Evolutionary conservation across 2,329 filamentous ascomycete genomes (phyloP).

Genomic region (Monosporascus cannonballus): DNA sequence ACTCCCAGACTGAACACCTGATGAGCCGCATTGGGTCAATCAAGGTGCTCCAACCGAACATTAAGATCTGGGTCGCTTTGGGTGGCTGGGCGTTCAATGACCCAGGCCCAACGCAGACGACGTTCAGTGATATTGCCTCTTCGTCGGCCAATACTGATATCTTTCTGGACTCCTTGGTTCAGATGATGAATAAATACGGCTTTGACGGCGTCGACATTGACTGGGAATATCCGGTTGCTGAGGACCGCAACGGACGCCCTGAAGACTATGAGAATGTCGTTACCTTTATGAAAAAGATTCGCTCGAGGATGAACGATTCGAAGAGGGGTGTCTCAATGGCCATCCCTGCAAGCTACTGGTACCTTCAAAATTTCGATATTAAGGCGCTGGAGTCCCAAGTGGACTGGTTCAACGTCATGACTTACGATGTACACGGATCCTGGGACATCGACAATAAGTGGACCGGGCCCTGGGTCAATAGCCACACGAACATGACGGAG

Average conservation of each 20-base stretch:
- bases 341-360: constrained; percentile 31
- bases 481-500: constrained; percentile 37
- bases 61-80: constrained; percentile 33
- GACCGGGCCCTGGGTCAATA: constrained; percentile 25
- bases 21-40: too few relatives aligned
- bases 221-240: constrained; percentile 19
- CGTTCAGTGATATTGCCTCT: constrained; percentile 21
- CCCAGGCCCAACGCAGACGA: constrained; percentile 18
- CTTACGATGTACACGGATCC: constrained; percentile 35
- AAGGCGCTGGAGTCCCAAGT: constrained; percentile 31
- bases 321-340: constrained; percentile 36
- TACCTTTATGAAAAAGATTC: constrained; percentile 28
- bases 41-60: background rate
- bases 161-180: constrained; percentile 30
- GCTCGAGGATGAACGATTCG: constrained; percentile 8
- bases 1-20: too few relatives aligned
- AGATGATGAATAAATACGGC: constrained; percentile 26
- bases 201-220: too few relatives aligned
- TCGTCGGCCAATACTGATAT: constrained; percentile 12
- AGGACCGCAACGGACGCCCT: constrained; percentile 28
- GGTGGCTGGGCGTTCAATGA: constrained; percentile 38
- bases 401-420: constrained; percentile 33
- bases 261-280: constrained; percentile 33
- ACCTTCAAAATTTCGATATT: constrained; percentile 30
- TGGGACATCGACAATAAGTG: constrained; percentile 31